Percentiles rank a stretch among this genome's conserved stretches.
phyloP scores from a whole-genome alignment of 306 rosid genomes.

The Arachis hypogaea region DNA sequence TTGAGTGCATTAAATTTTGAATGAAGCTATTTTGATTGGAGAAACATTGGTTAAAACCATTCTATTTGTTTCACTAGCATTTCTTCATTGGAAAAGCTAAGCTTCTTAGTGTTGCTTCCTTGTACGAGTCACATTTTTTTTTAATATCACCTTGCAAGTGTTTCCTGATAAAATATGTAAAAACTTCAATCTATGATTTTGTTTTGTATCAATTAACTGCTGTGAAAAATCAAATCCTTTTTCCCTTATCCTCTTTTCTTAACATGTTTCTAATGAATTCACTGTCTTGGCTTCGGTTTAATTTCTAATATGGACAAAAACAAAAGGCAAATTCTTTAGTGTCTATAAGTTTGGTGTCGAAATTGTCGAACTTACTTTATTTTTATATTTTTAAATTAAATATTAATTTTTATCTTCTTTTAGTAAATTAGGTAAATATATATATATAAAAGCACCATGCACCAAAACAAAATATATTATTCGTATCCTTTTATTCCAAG shows the following conservation, averaged over 20 bases:
- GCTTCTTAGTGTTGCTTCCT: slow-evolving; percentile 23
- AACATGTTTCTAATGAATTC: neutral
- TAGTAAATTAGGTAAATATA: too few relatives aligned
- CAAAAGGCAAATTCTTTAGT: too few relatives aligned
- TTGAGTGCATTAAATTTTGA: slow-evolving; percentile 37
- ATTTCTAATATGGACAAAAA: too few relatives aligned
- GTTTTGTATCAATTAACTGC: neutral
- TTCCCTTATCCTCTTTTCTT: neutral
- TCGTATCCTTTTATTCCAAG: too few relatives aligned
- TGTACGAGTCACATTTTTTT: slow-evolving; percentile 34
- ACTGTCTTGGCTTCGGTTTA: neutral
- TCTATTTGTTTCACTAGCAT: slow-evolving; percentile 28
- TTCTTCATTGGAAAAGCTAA: slow-evolving; percentile 31
- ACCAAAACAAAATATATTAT: too few relatives aligned
- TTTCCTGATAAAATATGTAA: slow-evolving; percentile 34
- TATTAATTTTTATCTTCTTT: too few relatives aligned
- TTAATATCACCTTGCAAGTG: neutral
- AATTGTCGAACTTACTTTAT: too few relatives aligned
- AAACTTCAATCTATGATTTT: slow-evolving; percentile 18
- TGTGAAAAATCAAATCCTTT: neutral
- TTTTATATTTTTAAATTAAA: too few relatives aligned
- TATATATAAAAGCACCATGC: too few relatives aligned
- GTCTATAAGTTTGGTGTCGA: too few relatives aligned
- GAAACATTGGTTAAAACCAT: slow-evolving; percentile 38
- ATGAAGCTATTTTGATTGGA: slow-evolving; percentile 39